phyloP scores from a whole-genome alignment of 2,329 filamentous ascomycete species.

The Teratosphaeria pseudoeucalypti region DNA sequence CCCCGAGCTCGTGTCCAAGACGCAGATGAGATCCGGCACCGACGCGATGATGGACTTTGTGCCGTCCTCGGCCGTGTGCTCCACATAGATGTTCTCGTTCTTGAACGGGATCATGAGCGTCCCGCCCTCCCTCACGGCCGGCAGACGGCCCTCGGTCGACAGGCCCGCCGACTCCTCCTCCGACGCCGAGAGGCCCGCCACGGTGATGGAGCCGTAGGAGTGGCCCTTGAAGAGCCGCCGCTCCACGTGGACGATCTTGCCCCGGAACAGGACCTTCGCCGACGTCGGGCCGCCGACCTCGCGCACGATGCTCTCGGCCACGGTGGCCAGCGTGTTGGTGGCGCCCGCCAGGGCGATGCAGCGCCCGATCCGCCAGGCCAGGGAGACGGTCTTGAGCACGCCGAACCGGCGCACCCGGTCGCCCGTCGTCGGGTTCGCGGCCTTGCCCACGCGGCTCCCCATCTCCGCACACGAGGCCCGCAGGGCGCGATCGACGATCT shows the following conservation, averaged over 20 bases:
- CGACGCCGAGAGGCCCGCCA: constrained; percentile 21
- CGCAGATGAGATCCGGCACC: constrained; percentile 41
- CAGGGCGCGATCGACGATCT: constrained; percentile 34
- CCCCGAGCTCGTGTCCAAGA: constrained; percentile 40
- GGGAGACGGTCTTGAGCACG: constrained; percentile 33
- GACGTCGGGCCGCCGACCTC: constrained; percentile 46
- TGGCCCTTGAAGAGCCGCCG: constrained; percentile 47
- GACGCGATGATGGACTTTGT: constrained; percentile 35
- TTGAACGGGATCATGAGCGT: constrained; percentile 58
- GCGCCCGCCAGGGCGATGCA: constrained; percentile 44
- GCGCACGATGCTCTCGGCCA: constrained; percentile 49
- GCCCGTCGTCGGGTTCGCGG: constrained; percentile 30
- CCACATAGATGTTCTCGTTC: constrained; percentile 61
- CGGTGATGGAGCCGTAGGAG: constrained; percentile 45
- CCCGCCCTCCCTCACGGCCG: constrained; percentile 32
- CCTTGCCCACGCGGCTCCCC: constrained; percentile 32
- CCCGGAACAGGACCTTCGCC: constrained; percentile 50
- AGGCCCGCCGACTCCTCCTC: constrained; percentile 25
- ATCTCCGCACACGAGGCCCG: constrained; percentile 30
- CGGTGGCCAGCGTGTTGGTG: constrained; percentile 41
- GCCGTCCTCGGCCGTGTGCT: constrained; percentile 25
- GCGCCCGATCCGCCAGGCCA: constrained; percentile 46
- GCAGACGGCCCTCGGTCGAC: constrained; percentile 9
- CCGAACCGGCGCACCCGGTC: constrained; percentile 27
- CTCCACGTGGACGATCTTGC: constrained; percentile 54